Percentiles rank a stretch among this genome's conserved stretches.
Evolutionary conservation across 2,329 filamentous ascomycete species (phyloP).

Genomic region (Aspergillus transmontanensis): DNA sequence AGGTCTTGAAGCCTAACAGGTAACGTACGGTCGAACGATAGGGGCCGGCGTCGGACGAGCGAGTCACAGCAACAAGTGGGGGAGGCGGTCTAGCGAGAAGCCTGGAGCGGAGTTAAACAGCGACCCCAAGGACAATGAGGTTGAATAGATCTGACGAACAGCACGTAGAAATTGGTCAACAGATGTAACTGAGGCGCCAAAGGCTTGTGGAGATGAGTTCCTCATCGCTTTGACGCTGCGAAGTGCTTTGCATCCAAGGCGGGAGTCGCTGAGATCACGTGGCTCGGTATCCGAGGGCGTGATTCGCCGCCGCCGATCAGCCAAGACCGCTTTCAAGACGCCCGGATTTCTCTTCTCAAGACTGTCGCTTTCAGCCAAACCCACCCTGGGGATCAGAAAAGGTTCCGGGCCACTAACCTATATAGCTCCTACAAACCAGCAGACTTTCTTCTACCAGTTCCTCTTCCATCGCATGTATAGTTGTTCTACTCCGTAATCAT

Average conservation of each 20-base stretch:
- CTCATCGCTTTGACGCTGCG: constrained; percentile 27
- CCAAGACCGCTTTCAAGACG: constrained; percentile 24
- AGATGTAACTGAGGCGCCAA: constrained; percentile 23
- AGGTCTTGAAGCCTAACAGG: constrained; percentile 9
- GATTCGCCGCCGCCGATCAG: constrained; percentile 27
- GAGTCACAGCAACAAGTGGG: constrained; percentile 28
- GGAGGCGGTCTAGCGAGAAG: constrained; percentile 18
- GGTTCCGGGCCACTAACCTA: too few relatives aligned
- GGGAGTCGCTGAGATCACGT: constrained; percentile 38
- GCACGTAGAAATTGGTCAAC: constrained; percentile 6
- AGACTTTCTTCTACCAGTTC: not conserved
- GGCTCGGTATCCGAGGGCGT: constrained; percentile 25
- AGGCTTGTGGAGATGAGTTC: constrained; percentile 31
- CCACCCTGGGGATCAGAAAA: too few relatives aligned
- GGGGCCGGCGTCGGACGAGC: constrained; percentile 26
- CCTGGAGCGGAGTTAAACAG: constrained; percentile 20
- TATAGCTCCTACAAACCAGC: too few relatives aligned
- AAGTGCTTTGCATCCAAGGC: constrained; percentile 45
- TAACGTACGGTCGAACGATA: constrained; percentile 26
- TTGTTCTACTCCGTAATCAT: not conserved
- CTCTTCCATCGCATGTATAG: not conserved
- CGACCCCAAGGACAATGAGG: constrained; percentile 10
- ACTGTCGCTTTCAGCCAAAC: not conserved
- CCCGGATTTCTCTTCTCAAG: constrained; percentile 5
- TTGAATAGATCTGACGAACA: constrained; percentile 9